Evolutionary conservation across 1,284 basidiomycete genomes (phyloP).

Genomic region (Coniophora puteana): DNA sequence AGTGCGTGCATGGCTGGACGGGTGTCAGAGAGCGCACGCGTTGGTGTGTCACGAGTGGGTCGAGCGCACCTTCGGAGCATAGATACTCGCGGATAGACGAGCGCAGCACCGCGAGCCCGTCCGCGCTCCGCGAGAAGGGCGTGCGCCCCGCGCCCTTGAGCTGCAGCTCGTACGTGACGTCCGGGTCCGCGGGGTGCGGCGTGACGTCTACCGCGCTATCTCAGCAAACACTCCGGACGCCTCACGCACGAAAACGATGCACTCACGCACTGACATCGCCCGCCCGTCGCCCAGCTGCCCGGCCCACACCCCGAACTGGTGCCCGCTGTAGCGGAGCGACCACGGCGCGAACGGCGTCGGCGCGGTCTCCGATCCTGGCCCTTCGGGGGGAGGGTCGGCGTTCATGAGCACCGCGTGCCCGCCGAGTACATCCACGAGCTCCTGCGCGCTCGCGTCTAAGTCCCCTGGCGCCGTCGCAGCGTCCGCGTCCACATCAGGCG

Average conservation of each 20-base stretch:
- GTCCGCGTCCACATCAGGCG: constrained; percentile 25
- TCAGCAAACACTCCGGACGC: constrained; percentile 4
- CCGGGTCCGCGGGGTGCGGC: constrained; percentile 56
- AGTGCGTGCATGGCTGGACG: constrained; percentile 83
- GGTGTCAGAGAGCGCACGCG: background rate
- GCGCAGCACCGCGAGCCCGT: constrained; percentile 90
- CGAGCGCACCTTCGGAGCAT: constrained; percentile 70
- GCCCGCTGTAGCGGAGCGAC: constrained; percentile 85
- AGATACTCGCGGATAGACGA: constrained; percentile 93
- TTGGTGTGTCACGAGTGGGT: background rate
- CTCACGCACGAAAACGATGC: constrained; percentile 4
- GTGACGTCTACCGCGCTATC: constrained; percentile 62
- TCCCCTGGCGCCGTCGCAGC: constrained; percentile 28
- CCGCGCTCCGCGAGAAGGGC: constrained; percentile 88
- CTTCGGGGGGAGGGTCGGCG: constrained; percentile 16
- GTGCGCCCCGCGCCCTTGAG: constrained; percentile 94
- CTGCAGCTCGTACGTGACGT: constrained; percentile 78
- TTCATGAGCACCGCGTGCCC: constrained; percentile 76
- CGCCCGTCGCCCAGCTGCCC: constrained; percentile 97
- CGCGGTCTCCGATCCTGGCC: constrained; percentile 26
- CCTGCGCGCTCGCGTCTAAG: constrained; percentile 49
- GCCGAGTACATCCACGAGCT: constrained; percentile 77
- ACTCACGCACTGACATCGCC: constrained; percentile 81
- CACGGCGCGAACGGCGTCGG: constrained; percentile 74
- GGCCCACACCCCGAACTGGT: constrained; percentile 93